Evolutionary conservation across 208 protist genomes (phyloP), one percentile per base, ranked within the genome.

Genomic region (Crithidia thermophila): DNA sequence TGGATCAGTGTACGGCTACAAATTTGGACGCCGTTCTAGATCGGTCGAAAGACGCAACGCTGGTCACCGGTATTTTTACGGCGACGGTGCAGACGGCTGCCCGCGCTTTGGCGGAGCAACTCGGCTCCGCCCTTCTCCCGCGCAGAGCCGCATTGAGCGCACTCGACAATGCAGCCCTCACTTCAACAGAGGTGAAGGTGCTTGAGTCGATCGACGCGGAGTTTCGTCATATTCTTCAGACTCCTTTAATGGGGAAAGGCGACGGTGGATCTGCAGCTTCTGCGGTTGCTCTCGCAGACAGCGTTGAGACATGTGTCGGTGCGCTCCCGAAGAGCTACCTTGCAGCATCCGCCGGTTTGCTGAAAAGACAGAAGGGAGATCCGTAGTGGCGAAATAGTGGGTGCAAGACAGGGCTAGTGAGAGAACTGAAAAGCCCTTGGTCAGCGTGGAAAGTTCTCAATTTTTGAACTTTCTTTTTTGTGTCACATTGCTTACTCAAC

Each of bases 71-170:
- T 3, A 5, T 74, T 31, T 28, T 79, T 7, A 13, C 30, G 13
- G 39, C 63, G 30, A 69, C 69, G 23, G 23, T 68, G 33, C 74
- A 84, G 45, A 63, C 81, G 1, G 73, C 70, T 8, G 60, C 75
- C 37, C 56, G 78, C 2, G 80, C 72, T 18, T 61, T 90, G 51
- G 47, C 68, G 0, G 73, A 75, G 56, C 81, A 82, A 45, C 62
- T 82, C 1, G 77, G 81, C 18, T 59, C 45, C 13, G 51, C 63
- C 14, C 39, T 70, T 21, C 42, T 86, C 23, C 71, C 77, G 4
- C 52, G 62, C 28, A 47, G 72, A 31, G 45, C 69, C 13, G 28
- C 34, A 6, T 33, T 80, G 20, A 33, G 70, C 20, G 36, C 28
- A 20, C 14, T 14, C 10, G 68, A 33, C 25, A 33, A 40, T 20